phyloP scores from a whole-genome alignment of 2,329 filamentous ascomycete species.

The Phialophora tarda region DNA sequence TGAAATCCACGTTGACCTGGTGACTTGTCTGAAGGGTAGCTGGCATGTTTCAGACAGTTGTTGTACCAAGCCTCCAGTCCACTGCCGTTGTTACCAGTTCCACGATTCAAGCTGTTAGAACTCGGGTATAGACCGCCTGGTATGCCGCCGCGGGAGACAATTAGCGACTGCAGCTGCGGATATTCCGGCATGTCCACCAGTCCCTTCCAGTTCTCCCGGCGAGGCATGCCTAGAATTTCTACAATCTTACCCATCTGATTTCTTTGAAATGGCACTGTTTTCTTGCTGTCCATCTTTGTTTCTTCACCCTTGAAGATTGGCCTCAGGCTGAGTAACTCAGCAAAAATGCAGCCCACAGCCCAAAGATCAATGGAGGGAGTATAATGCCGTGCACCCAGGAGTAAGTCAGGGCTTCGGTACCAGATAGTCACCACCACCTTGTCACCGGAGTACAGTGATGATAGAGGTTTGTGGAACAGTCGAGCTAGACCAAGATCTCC shows the following conservation, averaged over 20 bases:
- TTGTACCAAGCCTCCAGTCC: constrained; percentile 82
- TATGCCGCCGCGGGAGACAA: constrained; percentile 50
- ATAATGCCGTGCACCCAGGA: constrained; percentile 93
- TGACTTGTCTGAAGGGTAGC: constrained; percentile 59
- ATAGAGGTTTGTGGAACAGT: constrained; percentile 90
- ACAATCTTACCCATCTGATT: constrained; percentile 99
- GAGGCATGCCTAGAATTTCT: constrained; percentile 90
- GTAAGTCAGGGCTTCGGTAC: constrained; percentile 94
- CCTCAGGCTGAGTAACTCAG: constrained; percentile 83
- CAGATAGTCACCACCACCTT: constrained; percentile 99
- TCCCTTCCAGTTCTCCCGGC: constrained; percentile 85
- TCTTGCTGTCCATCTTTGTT: constrained; percentile 98
- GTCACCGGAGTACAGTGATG: constrained; percentile 89
- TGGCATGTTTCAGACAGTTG: constrained; percentile 67
- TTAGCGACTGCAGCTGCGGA: constrained; percentile 65
- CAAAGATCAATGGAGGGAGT: constrained; percentile 96
- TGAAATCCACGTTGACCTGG: constrained; percentile 80
- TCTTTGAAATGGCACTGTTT: constrained; percentile 93
- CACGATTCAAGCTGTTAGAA: constrained; percentile 46
- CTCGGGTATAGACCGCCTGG: constrained; percentile 34
- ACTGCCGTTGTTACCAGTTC: constrained; percentile 58
- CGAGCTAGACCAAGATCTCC: constrained; percentile 91
- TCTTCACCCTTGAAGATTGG: constrained; percentile 99
- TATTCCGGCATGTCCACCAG: constrained; percentile 87
- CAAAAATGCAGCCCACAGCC: constrained; percentile 98